Evolutionary conservation across 2,329 filamentous ascomycete genomes (phyloP).

Genomic region (Phaeosphaeriaceae sp.): DNA sequence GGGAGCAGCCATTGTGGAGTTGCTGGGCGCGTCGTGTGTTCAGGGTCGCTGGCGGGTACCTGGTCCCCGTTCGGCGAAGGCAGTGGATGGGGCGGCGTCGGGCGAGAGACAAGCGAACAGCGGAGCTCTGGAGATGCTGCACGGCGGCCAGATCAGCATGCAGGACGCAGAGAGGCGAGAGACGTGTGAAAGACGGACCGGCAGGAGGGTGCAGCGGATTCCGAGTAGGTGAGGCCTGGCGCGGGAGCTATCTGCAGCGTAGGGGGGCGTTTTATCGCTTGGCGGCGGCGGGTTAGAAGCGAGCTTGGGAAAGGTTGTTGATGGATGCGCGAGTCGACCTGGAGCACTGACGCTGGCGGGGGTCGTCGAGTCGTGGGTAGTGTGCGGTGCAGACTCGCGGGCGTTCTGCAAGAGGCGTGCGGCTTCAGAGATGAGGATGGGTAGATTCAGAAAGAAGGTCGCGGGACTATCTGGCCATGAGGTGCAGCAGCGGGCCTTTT

Average conservation of each 20-base stretch:
- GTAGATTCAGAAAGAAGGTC: background rate
- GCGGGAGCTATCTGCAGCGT: conserved; percentile 42
- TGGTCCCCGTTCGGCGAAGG: conserved; percentile 29
- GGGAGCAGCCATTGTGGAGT: conserved; percentile 71
- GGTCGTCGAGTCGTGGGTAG: conserved; percentile 19
- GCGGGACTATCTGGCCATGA: background rate
- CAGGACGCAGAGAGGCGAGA: conserved; percentile 6
- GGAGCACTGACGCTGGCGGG: conserved; percentile 10
- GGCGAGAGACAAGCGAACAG: conserved; percentile 20
- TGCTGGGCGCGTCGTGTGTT: conserved; percentile 29
- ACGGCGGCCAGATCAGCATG: conserved; percentile 10
- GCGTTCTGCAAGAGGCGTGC: background rate
- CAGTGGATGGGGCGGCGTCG: conserved; percentile 22
- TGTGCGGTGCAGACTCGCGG: background rate
- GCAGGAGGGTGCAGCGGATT: conserved; percentile 20
- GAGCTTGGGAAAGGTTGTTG: conserved; percentile 31
- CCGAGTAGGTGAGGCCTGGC: conserved; percentile 24
- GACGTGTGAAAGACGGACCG: conserved; percentile 19
- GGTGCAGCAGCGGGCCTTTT: conserved; percentile 17
- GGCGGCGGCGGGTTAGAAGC: conserved; percentile 43
- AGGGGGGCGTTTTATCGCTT: conserved; percentile 45
- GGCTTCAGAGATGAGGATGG: background rate
- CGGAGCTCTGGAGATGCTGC: conserved; percentile 12
- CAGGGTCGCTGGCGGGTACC: conserved; percentile 28
- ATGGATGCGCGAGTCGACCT: conserved; percentile 24